phyloP scores from a whole-genome alignment of 352 stramenopile genomes.

The Globisporangium mamillatum region DNA sequence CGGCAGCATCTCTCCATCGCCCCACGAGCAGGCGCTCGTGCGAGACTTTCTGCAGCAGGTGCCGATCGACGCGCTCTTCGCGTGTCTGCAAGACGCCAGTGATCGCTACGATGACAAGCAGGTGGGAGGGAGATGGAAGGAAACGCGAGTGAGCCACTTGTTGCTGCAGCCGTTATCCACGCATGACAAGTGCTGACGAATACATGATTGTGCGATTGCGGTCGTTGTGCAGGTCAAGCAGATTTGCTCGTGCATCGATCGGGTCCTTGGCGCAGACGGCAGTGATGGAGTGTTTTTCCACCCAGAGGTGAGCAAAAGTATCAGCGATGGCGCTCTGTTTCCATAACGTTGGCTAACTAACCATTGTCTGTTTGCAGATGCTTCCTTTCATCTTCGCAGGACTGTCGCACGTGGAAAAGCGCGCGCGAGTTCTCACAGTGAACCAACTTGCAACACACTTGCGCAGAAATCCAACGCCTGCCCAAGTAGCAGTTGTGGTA shows the following conservation, averaged over 20 bases:
- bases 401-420: constrained; percentile 55
- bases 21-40: constrained; percentile 53
- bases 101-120: constrained; percentile 55
- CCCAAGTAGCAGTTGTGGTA: constrained; percentile 56
- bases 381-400: constrained; percentile 71
- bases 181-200: not conserved
- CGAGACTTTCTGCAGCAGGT: constrained; percentile 64
- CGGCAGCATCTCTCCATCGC: constrained; percentile 31
- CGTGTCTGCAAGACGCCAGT: constrained; percentile 77
- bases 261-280: constrained; percentile 53
- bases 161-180: not conserved
- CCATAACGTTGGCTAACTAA: not conserved
- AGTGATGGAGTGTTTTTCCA: constrained; percentile 71
- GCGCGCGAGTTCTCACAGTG: constrained; percentile 56
- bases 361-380: constrained; percentile 35
- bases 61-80: constrained; percentile 62
- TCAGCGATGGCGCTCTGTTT: not conserved
- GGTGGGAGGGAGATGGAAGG: constrained; percentile 21
- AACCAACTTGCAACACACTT: constrained; percentile 76
- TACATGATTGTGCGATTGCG: too few relatives aligned
- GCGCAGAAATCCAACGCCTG: constrained; percentile 39
- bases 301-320: constrained; percentile 31
- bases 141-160: not conserved
- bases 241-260: constrained; percentile 75
- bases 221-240: constrained; percentile 48